A percentile compares a stretch with the other conserved stretches of the same genome.
Conservation (phyloP, 495 filamentous ascomycete genomes). For the Tuber borchii region DNA sequence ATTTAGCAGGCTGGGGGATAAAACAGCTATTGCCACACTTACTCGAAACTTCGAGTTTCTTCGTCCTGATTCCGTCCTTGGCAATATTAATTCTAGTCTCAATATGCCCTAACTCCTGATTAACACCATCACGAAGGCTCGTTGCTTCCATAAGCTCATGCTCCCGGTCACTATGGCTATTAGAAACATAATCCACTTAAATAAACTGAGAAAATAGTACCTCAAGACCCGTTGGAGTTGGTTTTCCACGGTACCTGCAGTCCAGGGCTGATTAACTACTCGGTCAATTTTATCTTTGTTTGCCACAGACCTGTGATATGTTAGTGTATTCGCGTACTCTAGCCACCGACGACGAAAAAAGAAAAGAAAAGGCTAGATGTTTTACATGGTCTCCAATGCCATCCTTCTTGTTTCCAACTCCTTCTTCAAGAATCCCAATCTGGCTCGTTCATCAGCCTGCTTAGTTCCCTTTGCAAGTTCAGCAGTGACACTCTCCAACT, state of each 20-base stretch:
- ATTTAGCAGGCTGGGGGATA: slow-evolving; percentile 4
- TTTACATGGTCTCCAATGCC: slow-evolving; percentile 63
- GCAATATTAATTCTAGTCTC: slow-evolving; percentile 66
- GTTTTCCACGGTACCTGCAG: slow-evolving; percentile 60
- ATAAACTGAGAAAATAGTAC: slow-evolving; percentile 24
- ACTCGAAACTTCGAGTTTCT: slow-evolving; percentile 55
- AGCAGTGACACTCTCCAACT: slow-evolving; percentile 58
- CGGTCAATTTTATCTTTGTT: slow-evolving; percentile 62
- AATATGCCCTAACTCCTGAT: slow-evolving; percentile 66
- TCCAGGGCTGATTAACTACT: slow-evolving; percentile 60
- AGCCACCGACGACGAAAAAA: background rate
- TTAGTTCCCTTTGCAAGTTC: slow-evolving; percentile 75
- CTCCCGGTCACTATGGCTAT: slow-evolving; percentile 30
- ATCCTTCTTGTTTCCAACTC: slow-evolving; percentile 63
- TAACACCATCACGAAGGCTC: slow-evolving; percentile 59
- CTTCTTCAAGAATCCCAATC: slow-evolving; percentile 69
- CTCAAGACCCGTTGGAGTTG: slow-evolving; percentile 63
- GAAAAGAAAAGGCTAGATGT: slow-evolving; percentile 4
- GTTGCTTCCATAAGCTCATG: slow-evolving; percentile 54
- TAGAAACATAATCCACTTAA: background rate
- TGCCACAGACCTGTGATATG: slow-evolving; percentile 49
- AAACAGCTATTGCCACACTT: slow-evolving; percentile 22
- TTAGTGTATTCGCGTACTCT: slow-evolving; percentile 4
- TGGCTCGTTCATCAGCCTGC: slow-evolving; percentile 69
- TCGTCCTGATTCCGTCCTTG: slow-evolving; percentile 56